Conservation (phyloP, 2,329 filamentous ascomycete species). For the Furcasterigmium sp. region DNA sequence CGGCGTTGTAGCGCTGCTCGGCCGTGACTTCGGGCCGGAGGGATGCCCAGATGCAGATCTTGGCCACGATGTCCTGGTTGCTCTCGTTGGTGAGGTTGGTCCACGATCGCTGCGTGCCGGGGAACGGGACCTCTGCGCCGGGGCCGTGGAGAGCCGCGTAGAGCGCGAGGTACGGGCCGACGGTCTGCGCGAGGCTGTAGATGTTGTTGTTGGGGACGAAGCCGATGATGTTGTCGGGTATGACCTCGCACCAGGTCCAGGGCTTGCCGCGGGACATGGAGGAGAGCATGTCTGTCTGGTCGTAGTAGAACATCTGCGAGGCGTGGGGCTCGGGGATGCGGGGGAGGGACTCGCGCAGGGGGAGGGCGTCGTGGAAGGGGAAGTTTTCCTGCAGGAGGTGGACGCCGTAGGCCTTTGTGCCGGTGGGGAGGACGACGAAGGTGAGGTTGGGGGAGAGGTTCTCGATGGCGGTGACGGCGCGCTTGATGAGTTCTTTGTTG, state of each 20-base stretch:
- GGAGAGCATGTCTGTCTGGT: conserved; percentile 33
- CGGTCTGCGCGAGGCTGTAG: conserved; percentile 33
- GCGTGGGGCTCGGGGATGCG: conserved; percentile 34
- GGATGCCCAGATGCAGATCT: conserved; percentile 33
- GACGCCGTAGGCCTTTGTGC: conserved; percentile 32
- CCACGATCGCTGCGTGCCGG: conserved; percentile 27
- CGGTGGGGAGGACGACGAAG: conserved; percentile 34
- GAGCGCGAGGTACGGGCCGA: conserved; percentile 30
- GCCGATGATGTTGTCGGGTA: conserved; percentile 36
- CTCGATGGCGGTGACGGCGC: conserved; percentile 31
- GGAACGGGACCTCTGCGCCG: conserved; percentile 27
- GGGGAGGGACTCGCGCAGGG: conserved; percentile 29
- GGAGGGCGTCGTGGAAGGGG: conserved; percentile 23
- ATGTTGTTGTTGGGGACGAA: conserved; percentile 37
- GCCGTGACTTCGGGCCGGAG: conserved; percentile 31
- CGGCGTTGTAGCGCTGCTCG: conserved; percentile 33
- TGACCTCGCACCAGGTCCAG: conserved; percentile 38
- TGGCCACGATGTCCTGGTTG: conserved; percentile 30
- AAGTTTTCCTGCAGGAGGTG: conserved; percentile 21
- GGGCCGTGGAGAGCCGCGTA: conserved; percentile 28
- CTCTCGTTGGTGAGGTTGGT: conserved; percentile 26
- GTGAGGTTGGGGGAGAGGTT: conserved; percentile 27
- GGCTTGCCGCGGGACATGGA: conserved; percentile 26
- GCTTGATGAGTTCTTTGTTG: conserved; percentile 31
- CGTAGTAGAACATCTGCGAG: conserved; percentile 40